Evolutionary conservation across 1,284 basidiomycete species (phyloP), one percentile per base, ranked within the genome.

Genomic region (Tylopilus sp.): DNA sequence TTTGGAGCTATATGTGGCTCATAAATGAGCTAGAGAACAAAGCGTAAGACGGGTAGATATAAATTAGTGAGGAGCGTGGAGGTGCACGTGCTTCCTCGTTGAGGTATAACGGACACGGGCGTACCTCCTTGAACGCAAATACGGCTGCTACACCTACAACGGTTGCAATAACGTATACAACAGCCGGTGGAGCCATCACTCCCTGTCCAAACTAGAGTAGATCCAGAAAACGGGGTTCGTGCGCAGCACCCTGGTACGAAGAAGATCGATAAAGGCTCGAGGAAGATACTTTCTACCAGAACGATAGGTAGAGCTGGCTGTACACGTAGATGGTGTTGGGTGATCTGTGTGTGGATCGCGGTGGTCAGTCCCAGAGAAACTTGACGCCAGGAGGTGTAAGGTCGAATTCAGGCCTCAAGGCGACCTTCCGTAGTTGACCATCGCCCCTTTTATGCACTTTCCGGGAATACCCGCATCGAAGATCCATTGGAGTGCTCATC

Each of bases 1-100:
- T n/a, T 83, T 0, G 88, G 88, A 41, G 88, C 87, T 62, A 89
- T 82, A 69, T 88, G 87, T 8, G 88, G 88, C 68, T 89, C 88
- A 63, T 87, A 89, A n/a, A 90, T 82, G 67, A 85, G 86, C 88
- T 89, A 64, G 62, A 62, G 31, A 56, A 58, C 48, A 25, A 54
- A 34, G 48, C 57, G 53, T 21, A 21, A 52, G 50, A 52, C 29
- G 33, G 31, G 16, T 33, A 34, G 37, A 31, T 35, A 48, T 8
- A 45, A 45, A 57, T 12, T 31, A 57, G 16, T 27, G 42, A 59
- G 55, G 34, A 12, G 67, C 54, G 67, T 75, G 74, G 74, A 67
- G 76, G 77, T 61, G 63, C 76, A 76, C 66, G 73, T 72, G 72
- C 68, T 62, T 64, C 56, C 23, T 37, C 54, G 31, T 12, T 27